Evolutionary conservation across 305 asterid genomes (phyloP).

Genomic region (Fraxinus nigra): DNA sequence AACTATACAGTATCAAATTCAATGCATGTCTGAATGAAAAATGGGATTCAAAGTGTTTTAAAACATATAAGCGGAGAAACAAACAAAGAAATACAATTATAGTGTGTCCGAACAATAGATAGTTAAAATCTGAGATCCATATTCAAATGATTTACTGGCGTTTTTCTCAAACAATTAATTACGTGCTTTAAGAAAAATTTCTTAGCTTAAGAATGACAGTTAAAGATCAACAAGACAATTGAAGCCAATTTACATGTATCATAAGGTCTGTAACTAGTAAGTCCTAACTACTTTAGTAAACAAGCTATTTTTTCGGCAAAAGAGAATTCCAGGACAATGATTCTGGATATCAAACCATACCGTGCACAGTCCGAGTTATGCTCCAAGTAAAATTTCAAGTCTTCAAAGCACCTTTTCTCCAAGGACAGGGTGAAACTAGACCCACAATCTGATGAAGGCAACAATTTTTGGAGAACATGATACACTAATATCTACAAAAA

Average conservation of each 20-base stretch:
- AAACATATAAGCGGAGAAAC: neutral
- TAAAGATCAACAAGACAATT: neutral
- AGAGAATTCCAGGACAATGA: neutral
- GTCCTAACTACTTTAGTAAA: neutral
- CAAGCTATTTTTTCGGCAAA: neutral
- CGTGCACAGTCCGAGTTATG: constrained; percentile 81
- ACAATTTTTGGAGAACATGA: constrained; percentile 67
- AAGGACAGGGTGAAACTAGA: constrained; percentile 46
- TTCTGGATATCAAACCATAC: constrained; percentile 28
- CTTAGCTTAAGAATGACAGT: neutral
- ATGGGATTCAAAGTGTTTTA: neutral
- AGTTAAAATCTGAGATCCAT: neutral
- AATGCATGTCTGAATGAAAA: neutral
- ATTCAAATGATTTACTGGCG: neutral
- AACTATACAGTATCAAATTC: neutral
- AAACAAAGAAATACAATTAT: neutral
- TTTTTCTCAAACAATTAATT: neutral
- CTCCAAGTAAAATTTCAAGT: constrained; percentile 64
- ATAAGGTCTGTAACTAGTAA: neutral
- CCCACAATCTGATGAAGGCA: constrained; percentile 39
- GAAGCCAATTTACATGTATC: neutral
- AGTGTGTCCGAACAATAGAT: neutral
- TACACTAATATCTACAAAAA: constrained; percentile 64
- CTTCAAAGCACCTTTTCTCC: constrained; percentile 78
- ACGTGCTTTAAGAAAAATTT: neutral